Evolutionary conservation across 208 protist species (phyloP), one percentile per base, ranked within the genome.

Genomic region (Vickermania ingenoplastis): DNA sequence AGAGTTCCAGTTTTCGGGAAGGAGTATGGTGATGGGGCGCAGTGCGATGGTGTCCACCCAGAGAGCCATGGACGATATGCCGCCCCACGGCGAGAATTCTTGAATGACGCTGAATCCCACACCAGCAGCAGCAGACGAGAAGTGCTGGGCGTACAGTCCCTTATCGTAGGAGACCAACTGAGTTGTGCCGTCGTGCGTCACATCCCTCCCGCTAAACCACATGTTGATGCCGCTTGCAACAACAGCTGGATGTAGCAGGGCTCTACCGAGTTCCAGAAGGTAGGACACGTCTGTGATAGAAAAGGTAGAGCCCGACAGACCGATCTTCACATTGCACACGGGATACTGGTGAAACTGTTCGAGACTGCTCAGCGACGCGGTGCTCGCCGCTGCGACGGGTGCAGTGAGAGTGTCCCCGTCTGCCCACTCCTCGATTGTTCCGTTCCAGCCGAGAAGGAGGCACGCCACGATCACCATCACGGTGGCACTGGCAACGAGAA

Each of bases 341-440:
- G 83, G 83, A 41, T 90, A 90, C 22, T 67, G 79, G 55, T 87
- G 83, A 57, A 81, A 89, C n/a, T 71, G 55, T 54, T 84, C 83
- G 14, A 73, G 61, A 14, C 68, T 53, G 25, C 77, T 31, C 13
- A 27, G 17, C 24, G 64, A 53, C 31, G 69, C 52, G 48, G 62
- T 1, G 3, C 26, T 24, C 5, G 54, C 13, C 0, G 53, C 51
- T 24, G 70, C 26, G 22, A 49, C 7, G 5, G n/a, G 53, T 11
- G 65, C 53, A 36, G 79, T 41, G 1, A 83, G 59, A 59, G 77
- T 86, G 31, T 73, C 68, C 17, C 69, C 67, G 2, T 1, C 27
- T 1, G 41, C 65, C 64, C 71, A 72, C 53, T 73, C 62, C 29
- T 62, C 55, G 30, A 67, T 73, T 24, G 76, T 83, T 36, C 84